Conservation (phyloP, 345 rosid genomes). For the Eucalyptus urophylla region DNA sequence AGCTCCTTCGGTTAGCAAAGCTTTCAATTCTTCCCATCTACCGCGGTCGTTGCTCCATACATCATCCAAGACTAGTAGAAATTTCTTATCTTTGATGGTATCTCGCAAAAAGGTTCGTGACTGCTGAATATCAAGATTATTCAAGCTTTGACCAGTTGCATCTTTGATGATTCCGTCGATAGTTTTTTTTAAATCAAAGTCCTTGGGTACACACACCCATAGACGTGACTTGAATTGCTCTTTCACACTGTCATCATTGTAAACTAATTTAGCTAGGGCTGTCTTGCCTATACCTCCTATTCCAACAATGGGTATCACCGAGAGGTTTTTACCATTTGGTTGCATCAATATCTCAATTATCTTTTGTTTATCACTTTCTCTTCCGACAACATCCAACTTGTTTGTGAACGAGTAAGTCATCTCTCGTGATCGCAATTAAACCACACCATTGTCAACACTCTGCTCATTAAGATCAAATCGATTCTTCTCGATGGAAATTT, state of each 20-base stretch:
- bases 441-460: not conserved
- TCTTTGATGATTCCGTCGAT: not conserved
- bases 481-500: not conserved
- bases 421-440: not conserved
- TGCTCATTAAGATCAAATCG: not conserved
- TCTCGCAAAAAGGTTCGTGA: accelerated
- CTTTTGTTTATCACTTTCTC: not conserved
- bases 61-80: not conserved
- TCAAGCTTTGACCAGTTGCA: not conserved
- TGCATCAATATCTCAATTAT: not conserved
- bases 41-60: accelerated
- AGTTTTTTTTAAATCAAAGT: not conserved
- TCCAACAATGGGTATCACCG: not conserved
- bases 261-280: not conserved
- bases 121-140: not conserved
- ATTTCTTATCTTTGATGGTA: not conserved
- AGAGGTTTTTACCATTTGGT: not conserved
- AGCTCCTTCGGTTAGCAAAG: not conserved
- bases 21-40: not conserved
- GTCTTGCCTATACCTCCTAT: not conserved
- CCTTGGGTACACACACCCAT: not conserved
- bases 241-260: not conserved
- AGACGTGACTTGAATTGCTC: accelerated
- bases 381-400: not conserved
- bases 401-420: not conserved